These are phyloP conservation scores for Microbotryum scabiosae DNA, from an alignment of 1,284 basidiomycete genomes.

Conservation along the genomic window DNA sequence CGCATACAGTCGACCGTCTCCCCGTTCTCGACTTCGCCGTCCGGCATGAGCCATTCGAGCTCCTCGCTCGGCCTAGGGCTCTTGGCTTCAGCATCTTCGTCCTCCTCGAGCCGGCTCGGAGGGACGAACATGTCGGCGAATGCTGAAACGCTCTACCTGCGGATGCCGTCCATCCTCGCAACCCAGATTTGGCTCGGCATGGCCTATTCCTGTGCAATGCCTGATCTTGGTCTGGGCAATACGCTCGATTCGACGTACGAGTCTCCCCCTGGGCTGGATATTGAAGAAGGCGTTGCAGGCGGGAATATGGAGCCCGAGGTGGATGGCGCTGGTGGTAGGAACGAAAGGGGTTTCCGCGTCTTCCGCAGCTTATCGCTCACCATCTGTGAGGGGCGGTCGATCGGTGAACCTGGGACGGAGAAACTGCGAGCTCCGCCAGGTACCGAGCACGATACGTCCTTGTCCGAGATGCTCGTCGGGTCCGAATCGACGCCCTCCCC, in stretches of 20 bases:
- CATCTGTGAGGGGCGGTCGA: constrained; percentile 24
- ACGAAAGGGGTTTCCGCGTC: constrained; percentile 17
- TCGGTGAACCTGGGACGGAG: constrained; percentile 23
- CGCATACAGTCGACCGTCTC: not conserved
- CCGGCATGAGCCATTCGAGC: constrained; percentile 2
- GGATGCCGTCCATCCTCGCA: constrained; percentile 30
- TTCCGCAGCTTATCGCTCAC: constrained; percentile 17
- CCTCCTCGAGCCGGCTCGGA: constrained; percentile 5
- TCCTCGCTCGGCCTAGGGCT: not conserved
- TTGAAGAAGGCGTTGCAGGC: not conserved
- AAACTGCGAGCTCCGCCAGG: constrained; percentile 9
- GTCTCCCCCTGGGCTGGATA: not conserved
- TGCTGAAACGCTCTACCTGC: constrained; percentile 16
- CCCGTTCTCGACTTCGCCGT: constrained; percentile 3
- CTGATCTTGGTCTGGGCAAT: constrained; percentile 13
- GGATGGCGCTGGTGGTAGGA: not conserved
- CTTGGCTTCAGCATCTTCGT: constrained; percentile 7
- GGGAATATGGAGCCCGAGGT: not conserved
- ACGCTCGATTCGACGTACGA: not conserved
- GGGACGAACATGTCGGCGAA: not conserved
- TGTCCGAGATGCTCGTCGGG: not conserved
- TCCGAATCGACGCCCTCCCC: not conserved
- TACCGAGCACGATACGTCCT: constrained; percentile 5
- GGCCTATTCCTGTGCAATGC: constrained; percentile 30
- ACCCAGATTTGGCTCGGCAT: constrained; percentile 30